These are phyloP conservation scores for Pythium diclinum DNA, from an alignment of 352 stramenopile species.

Conservation along the genomic window DNA sequence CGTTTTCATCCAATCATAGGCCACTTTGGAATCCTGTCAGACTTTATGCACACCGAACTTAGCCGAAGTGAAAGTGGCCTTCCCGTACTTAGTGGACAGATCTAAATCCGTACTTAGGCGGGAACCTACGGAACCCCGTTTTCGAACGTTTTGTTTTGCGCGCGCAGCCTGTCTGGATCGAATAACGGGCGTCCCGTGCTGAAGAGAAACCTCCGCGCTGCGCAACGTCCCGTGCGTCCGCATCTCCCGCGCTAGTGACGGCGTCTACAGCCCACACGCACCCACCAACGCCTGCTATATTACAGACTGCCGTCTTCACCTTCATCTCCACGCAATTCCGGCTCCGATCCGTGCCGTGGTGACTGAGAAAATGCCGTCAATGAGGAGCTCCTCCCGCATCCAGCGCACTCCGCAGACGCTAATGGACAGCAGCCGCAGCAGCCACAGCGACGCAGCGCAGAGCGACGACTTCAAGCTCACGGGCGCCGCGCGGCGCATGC, in stretches of 20 bases:
- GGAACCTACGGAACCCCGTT: neutral
- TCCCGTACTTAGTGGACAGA: neutral
- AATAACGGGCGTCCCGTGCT: neutral
- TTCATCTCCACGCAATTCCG: neutral
- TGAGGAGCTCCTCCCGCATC: neutral
- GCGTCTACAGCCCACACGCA: neutral
- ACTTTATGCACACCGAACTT: neutral
- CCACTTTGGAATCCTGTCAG: constrained; percentile 6
- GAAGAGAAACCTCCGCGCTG: neutral
- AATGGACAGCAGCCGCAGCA: neutral
- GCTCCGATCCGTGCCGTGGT: neutral
- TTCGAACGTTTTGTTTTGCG: constrained; percentile 4
- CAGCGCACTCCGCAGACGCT: neutral
- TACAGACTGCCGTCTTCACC: neutral
- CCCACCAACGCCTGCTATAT: neutral
- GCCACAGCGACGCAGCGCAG: neutral
- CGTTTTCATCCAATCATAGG: too few relatives aligned
- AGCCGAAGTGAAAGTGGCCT: neutral
- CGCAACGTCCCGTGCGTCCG: neutral
- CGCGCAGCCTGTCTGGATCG: neutral
- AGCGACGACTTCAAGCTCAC: constrained; percentile 10
- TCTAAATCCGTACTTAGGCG: neutral
- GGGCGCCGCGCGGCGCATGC: constrained; percentile 15
- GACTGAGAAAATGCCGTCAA: neutral
- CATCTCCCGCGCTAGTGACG: neutral